phyloP scores from a whole-genome alignment of 371 early-diverging fungal species.

The Sporodiniella umbellata region DNA sequence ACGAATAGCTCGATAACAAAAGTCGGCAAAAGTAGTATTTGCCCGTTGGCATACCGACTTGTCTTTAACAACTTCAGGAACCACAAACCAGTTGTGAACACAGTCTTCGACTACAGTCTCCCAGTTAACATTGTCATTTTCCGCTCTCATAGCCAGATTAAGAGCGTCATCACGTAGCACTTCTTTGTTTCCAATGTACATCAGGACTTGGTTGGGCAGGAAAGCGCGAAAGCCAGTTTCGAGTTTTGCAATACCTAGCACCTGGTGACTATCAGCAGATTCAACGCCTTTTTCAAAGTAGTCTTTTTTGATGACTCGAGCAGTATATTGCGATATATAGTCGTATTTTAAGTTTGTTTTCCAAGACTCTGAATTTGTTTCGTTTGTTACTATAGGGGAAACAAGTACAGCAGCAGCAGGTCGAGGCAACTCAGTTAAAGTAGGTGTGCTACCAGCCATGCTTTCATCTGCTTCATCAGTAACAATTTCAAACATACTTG shows the following conservation, averaged over 20 bases:
- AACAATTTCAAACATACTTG: conserved; percentile 45
- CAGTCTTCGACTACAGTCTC: conserved; percentile 37
- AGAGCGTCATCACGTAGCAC: conserved; percentile 45
- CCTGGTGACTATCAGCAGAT: conserved; percentile 17
- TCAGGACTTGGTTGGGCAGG: conserved; percentile 30
- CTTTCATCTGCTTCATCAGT: conserved; percentile 23
- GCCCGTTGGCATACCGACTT: conserved; percentile 28
- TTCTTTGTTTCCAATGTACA: conserved; percentile 44
- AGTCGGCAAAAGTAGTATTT: conserved; percentile 41
- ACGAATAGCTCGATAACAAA: conserved; percentile 26
- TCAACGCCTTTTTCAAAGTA: conserved; percentile 34
- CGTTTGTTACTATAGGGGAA: conserved; percentile 47
- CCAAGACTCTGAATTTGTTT: conserved; percentile 43
- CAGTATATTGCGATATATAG: conserved; percentile 46
- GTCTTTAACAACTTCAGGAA: conserved; percentile 48
- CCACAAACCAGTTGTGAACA: conserved; percentile 50
- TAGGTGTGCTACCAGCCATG: conserved; percentile 2
- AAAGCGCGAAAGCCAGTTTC: conserved; percentile 40
- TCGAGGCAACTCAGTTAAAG: conserved; percentile 34
- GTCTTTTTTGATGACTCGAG: conserved; percentile 45
- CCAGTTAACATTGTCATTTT: conserved; percentile 39
- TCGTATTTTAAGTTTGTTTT: conserved; percentile 39
- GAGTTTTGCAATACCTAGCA: conserved; percentile 40
- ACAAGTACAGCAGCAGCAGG: conserved; percentile 41
- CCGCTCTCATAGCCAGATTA: conserved; percentile 36